These are phyloP conservation scores for Drechmeria coniospora DNA, from an alignment of 2,329 filamentous ascomycete genomes.

Conservation along the genomic window DNA sequence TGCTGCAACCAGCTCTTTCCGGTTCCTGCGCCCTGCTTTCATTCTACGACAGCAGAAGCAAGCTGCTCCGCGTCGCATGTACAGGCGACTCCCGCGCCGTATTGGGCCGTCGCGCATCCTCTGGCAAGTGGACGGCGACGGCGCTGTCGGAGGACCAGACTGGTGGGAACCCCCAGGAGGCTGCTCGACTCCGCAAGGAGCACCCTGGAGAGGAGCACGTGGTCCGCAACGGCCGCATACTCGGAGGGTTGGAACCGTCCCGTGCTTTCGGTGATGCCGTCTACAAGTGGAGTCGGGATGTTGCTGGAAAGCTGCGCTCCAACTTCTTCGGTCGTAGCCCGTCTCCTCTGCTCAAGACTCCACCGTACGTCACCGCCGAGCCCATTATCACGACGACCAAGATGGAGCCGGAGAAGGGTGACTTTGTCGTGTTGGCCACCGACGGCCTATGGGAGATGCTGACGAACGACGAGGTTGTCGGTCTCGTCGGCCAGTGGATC, in stretches of 20 bases:
- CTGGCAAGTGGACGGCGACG: slow-evolving; percentile 85
- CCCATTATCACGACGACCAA: slow-evolving; percentile 88
- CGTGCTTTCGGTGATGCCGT: slow-evolving; percentile 91
- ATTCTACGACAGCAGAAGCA: slow-evolving; percentile 83
- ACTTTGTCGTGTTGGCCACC: slow-evolving; percentile 92
- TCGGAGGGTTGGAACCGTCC: slow-evolving; percentile 83
- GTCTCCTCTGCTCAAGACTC: slow-evolving; percentile 66
- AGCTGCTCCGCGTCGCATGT: slow-evolving; percentile 83
- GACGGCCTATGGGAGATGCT: slow-evolving; percentile 99
- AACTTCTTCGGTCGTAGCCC: slow-evolving; percentile 79
- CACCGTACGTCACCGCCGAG: slow-evolving; percentile 94
- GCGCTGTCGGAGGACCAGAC: slow-evolving; percentile 89
- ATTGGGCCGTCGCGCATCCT: slow-evolving; percentile 60
- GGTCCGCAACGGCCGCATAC: slow-evolving; percentile 73
- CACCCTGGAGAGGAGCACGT: slow-evolving; percentile 86
- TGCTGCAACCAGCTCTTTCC: slow-evolving; percentile 82
- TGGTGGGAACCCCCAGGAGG: slow-evolving; percentile 75
- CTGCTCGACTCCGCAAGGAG: slow-evolving; percentile 62
- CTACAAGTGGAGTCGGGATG: slow-evolving; percentile 89
- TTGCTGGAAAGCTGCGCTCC: slow-evolving; percentile 65
- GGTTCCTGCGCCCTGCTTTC: slow-evolving; percentile 94
- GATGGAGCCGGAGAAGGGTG: slow-evolving; percentile 74
- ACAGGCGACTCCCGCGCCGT: slow-evolving; percentile 95
- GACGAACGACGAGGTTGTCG: slow-evolving; percentile 94
- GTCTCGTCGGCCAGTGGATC: slow-evolving; percentile 91